Percentiles rank a stretch among this genome's conserved stretches.
These are phyloP conservation scores for Leccinum incarnatum DNA, from an alignment of 768 basidiomycete genomes.

Conservation along the genomic window DNA sequence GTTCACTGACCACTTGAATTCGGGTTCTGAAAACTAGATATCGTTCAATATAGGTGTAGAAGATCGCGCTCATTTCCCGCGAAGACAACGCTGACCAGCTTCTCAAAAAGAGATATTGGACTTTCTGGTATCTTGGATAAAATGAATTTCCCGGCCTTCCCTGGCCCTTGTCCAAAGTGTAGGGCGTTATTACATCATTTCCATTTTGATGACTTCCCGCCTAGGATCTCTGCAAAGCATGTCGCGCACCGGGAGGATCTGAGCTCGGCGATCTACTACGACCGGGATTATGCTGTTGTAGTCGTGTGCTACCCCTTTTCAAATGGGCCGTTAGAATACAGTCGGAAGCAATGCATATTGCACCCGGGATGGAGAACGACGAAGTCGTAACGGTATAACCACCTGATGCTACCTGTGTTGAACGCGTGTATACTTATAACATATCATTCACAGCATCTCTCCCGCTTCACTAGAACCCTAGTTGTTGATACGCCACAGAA, in stretches of 20 bases:
- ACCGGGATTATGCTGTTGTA: not conserved
- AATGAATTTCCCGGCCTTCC: not conserved
- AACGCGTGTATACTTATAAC: conserved; percentile 1
- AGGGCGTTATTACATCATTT: not conserved
- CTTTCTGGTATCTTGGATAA: not conserved
- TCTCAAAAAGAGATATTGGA: not conserved
- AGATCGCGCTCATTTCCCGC: not conserved
- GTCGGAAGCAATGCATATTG: conserved; percentile 9
- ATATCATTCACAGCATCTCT: not conserved
- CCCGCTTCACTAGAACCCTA: not conserved
- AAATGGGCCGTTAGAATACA: not conserved
- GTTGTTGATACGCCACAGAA: not conserved
- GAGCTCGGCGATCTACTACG: conserved; percentile 1
- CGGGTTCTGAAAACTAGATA: not conserved
- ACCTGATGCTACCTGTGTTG: not conserved
- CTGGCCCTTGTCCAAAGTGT: not conserved
- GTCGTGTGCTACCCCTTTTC: not conserved
- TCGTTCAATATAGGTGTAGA: not conserved
- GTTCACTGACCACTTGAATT: not conserved
- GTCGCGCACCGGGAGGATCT: not conserved
- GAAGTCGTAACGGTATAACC: not conserved
- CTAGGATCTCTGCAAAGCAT: not conserved
- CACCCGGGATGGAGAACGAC: conserved; percentile 2
- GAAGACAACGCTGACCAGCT: not conserved
- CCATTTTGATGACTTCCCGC: not conserved